Conservation (phyloP, 192 early-diverging fungal species). For the Thamnidium elegans region DNA sequence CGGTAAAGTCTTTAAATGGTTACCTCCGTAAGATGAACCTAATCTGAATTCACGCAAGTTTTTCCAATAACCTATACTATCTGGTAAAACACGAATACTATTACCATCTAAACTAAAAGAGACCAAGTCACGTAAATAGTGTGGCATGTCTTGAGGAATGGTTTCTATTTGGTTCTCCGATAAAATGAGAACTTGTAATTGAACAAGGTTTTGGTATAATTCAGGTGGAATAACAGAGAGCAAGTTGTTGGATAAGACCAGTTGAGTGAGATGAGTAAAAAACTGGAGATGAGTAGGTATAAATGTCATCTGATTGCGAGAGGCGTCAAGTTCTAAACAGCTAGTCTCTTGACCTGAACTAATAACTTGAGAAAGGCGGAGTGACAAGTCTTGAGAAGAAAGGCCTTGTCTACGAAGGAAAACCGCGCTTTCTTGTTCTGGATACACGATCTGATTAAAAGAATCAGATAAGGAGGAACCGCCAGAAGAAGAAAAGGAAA, state of each 20-base stretch:
- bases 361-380: too few relatives aligned
- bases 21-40: slow-evolving; percentile 7
- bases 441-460: too few relatives aligned
- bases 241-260: slow-evolving; percentile 2
- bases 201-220: slow-evolving; percentile 1
- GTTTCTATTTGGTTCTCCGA: slow-evolving; percentile 10
- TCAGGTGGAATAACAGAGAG: slow-evolving; percentile 7
- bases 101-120: slow-evolving; percentile 4
- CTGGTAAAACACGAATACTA: neutral
- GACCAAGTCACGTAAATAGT: neutral
- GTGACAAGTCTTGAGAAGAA: too few relatives aligned
- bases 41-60: neutral
- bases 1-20: neutral
- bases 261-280: slow-evolving; percentile 2
- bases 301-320: slow-evolving; percentile 6
- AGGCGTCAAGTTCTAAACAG: slow-evolving; percentile 4
- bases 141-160: slow-evolving; percentile 14
- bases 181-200: neutral
- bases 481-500: too few relatives aligned
- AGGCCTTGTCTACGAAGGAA: too few relatives aligned
- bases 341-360: too few relatives aligned
- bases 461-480: too few relatives aligned
- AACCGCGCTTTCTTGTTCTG: too few relatives aligned
- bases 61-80: slow-evolving; percentile 1
- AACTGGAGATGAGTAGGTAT: neutral